phyloP scores from a whole-genome alignment of 306 rosid genomes.

The Lathyrus sativus region DNA sequence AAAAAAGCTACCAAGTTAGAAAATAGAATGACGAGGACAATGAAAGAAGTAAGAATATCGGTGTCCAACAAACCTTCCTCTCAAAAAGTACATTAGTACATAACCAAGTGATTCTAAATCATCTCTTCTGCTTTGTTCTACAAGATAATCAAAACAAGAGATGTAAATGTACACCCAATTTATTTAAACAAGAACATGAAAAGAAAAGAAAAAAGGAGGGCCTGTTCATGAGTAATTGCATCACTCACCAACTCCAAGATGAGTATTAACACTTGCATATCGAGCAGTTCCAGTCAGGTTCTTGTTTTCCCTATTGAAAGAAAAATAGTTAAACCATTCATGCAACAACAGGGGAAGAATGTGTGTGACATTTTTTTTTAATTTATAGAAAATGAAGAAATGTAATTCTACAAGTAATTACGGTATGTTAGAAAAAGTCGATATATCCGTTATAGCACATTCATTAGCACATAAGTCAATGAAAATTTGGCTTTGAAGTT shows the following conservation, averaged over 20 bases:
- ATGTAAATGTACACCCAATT: neutral
- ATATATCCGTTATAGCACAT: neutral
- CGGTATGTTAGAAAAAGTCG: neutral
- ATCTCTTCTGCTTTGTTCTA: constrained; percentile 99
- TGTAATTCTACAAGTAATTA: constrained; percentile 19
- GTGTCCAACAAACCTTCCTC: constrained; percentile 72
- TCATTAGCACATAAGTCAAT: constrained; percentile 20
- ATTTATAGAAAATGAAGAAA: constrained; percentile 17
- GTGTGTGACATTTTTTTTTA: neutral
- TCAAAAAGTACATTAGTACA: constrained; percentile 95
- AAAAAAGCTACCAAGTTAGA: constrained; percentile 28
- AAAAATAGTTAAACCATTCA: constrained; percentile 20
- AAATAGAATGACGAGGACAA: constrained; percentile 24
- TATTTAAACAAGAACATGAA: constrained; percentile 11
- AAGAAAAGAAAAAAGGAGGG: neutral
- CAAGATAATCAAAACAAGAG: constrained; percentile 35
- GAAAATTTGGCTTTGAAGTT: neutral
- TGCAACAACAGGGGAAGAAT: constrained; percentile 15
- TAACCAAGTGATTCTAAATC: constrained; percentile 98
- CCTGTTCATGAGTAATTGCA: constrained; percentile 30
- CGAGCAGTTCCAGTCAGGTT: constrained; percentile 99
- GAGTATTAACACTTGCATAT: constrained; percentile 98
- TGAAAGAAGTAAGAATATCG: neutral
- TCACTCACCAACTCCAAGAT: constrained; percentile 93
- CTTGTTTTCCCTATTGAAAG: constrained; percentile 81